Conservation (phyloP, 83 land plant genomes). For the Picea mariana region DNA sequence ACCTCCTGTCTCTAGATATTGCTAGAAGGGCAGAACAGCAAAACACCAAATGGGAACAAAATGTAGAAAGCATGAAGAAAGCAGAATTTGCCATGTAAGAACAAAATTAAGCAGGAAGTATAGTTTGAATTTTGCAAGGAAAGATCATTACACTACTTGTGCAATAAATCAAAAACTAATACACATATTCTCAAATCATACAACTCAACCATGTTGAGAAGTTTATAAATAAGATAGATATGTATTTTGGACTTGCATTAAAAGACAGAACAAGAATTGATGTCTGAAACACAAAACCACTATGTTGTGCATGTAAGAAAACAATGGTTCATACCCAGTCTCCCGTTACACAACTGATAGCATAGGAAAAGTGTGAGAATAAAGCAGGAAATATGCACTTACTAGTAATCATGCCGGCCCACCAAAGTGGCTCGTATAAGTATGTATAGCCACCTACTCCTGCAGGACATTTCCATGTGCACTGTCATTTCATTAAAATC, state of each 20-base stretch:
- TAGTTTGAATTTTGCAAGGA: not conserved
- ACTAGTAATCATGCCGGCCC: conserved; percentile 82
- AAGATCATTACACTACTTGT: not conserved
- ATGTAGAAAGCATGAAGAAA: conserved; percentile 4
- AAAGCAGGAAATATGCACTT: conserved; percentile 19
- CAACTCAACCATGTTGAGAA: not conserved
- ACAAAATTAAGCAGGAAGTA: not conserved
- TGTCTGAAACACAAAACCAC: not conserved
- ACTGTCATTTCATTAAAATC: not conserved
- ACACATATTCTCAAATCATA: not conserved
- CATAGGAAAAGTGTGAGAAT: not conserved
- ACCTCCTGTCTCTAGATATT: not conserved
- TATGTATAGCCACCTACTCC: conserved; percentile 72
- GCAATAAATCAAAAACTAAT: not conserved
- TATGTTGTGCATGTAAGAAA: not conserved
- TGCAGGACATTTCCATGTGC: conserved; percentile 17
- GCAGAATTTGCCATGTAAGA: not conserved
- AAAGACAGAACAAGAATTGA: too few species aligned
- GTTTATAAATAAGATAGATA: not conserved
- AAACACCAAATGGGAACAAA: not conserved
- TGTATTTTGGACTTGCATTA: too few species aligned
- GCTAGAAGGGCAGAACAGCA: not conserved
- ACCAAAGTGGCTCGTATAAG: conserved; percentile 73
- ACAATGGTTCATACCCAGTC: not conserved
- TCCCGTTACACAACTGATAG: not conserved